Evolutionary conservation across 768 basidiomycete genomes (phyloP), one percentile per base, ranked within the genome.

Genomic region (Russula sp.): DNA sequence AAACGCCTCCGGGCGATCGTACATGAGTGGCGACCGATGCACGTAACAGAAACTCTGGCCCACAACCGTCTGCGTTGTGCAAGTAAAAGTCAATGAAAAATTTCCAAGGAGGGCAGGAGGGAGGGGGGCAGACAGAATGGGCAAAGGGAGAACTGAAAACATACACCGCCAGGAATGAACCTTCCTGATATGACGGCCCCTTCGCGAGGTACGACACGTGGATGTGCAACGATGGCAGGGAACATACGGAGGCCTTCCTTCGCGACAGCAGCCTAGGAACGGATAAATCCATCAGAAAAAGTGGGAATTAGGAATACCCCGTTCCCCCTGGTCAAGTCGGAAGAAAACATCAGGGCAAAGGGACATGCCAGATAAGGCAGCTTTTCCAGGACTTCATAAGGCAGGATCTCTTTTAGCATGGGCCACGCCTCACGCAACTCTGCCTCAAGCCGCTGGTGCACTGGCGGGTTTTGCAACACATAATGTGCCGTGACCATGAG

Each of bases 171-270:
- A 20, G 79, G 79, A 54, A 80, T 67, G 13, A 66, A 47, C 5
- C 58, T 58, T 0, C 77, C 78, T 22, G 68, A 69, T 14, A 81
- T 76, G 29, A 68, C 62, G 0, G 73, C 67, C 29, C 71, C 72
- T 16, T 68, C 60, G 4, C 70, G 71, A 3, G 74, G 74, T 7
- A 79, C 74, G 34, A 79, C 67, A 36, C 79, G 71, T 18, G 77
- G 74, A 41, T 78, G 69, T 6, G 75, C 74, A 13, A 75, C 71
- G 3, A 76, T 67, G 10, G 78, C 78, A 59, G 75, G 73, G 32
- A 73, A 70, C 63, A 79, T 70, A 29, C 80, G 70, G 47, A 80
- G 70, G 0, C 78, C 72, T 66, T 81, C 79, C 59, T 79, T 79
- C 35, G 80, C 72, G 35, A 80, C 77, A 6, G 78, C 79, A 1